phyloP scores from a whole-genome alignment of 108 stramenopile genomes.

The Aurantiochytrium sp. region DNA sequence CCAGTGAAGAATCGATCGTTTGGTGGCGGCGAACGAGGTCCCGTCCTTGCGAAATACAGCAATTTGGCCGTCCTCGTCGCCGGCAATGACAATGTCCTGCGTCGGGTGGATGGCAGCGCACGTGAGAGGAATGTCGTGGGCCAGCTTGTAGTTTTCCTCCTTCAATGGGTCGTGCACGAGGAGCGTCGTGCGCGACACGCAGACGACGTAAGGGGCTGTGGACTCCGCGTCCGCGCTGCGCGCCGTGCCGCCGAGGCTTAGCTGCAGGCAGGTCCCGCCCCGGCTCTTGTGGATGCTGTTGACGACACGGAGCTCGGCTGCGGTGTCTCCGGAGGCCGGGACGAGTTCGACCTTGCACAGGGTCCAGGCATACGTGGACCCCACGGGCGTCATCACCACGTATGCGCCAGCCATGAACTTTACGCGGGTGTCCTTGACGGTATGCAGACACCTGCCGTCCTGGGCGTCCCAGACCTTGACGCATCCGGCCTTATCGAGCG shows the following conservation, averaged over 20 bases:
- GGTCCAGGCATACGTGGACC: background rate
- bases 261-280: background rate
- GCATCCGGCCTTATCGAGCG: background rate
- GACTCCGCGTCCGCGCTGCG: background rate
- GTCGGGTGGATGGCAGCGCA: background rate
- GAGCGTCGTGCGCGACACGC: background rate
- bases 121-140: background rate
- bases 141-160: background rate
- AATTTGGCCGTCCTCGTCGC: constrained; percentile 4
- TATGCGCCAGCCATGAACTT: background rate
- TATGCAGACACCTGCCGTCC: background rate
- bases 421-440: background rate
- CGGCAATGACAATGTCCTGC: background rate
- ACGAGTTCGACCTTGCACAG: background rate
- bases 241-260: background rate
- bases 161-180: background rate
- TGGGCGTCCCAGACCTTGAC: background rate
- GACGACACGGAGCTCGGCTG: background rate
- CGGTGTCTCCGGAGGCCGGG: background rate
- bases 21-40: background rate
- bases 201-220: background rate
- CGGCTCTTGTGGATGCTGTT: background rate
- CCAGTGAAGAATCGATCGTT: background rate
- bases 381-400: background rate
- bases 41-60: background rate